Base-by-base conservation (phyloP, 106 monocot genomes). In the Acorus calamus region DNA sequence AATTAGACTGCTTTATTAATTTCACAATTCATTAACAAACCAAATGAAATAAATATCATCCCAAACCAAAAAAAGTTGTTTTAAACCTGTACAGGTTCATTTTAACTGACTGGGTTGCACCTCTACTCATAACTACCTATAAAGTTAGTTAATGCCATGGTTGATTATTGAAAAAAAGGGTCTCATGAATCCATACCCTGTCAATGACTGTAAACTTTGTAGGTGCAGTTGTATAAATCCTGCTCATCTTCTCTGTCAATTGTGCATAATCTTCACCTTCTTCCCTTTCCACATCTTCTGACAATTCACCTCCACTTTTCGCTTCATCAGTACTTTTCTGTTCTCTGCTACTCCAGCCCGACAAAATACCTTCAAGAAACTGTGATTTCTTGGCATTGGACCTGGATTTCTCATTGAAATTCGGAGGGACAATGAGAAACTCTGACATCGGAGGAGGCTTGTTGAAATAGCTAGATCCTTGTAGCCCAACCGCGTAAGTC, bases 141-240 rank as follows among this genome's bases (percentile, higher is more conserved):
- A 59, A 59, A 9, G 8, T 8, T 59, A 8, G 7, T 59, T 6
- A 41, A 14, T 59, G 10, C 42, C 5, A 6, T 4, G 0, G 41
- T 59, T 59, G 5, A 2, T 6, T 3, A 43, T 2, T 43, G 5
- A 3, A 10, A 42, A 4, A 44, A 44, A 8, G 6, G 6, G 4
- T 42, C 8, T 41, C 2, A 44, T 62, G 5, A 42, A 13, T 69
- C 4, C n/a, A 66, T 86, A 94, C 93, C 81, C 94, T 77, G 64
- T 94, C 94, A 11, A 90, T 72, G 41, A 90, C 47, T 11, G 89
- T 82, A 65, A 94, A 84, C 53, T 87, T 52, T 12, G 80, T 72
- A 3, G 94, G 90, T 4, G 90, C 56, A 61, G 50, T 71, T n/a
- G 74, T 82, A 53, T 90, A 94, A 43, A 90, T 56, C 56, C 84